Evolutionary conservation across 1,139 yeast genomes (phyloP).

Genomic region (Geotrichum restrictum): DNA sequence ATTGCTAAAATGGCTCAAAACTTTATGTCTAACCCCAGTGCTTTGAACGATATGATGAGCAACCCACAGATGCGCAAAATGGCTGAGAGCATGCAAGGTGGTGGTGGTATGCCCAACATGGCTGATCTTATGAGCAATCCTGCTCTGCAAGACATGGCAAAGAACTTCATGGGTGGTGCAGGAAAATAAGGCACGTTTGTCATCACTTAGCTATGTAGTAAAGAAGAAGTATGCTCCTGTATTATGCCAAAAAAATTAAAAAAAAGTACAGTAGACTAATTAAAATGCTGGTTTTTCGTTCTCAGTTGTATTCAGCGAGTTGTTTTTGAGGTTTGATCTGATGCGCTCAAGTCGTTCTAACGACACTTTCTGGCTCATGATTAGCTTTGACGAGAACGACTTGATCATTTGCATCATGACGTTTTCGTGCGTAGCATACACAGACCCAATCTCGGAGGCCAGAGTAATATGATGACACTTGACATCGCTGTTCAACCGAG

Average conservation of each 20-base stretch:
- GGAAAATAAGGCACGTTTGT: neutral
- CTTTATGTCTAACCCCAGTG: conserved; percentile 86
- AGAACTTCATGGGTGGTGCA: conserved; percentile 35
- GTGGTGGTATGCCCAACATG: conserved; percentile 51
- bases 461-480: conserved; percentile 37
- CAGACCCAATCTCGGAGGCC: conserved; percentile 42
- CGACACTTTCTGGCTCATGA: conserved; percentile 39
- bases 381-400: conserved; percentile 31
- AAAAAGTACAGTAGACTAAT: no score
- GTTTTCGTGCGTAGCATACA: conserved; percentile 35
- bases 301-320: neutral
- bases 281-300: conserved; percentile 1
- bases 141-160: conserved; percentile 60
- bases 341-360: conserved; percentile 36
- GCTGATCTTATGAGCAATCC: conserved; percentile 78
- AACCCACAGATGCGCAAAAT: conserved; percentile 49
- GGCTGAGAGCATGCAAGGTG: conserved; percentile 24
- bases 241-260: conserved; percentile 1
- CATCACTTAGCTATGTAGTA: neutral
- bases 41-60: conserved; percentile 70
- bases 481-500: conserved; percentile 35
- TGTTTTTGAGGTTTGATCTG: conserved; percentile 17
- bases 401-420: conserved; percentile 30
- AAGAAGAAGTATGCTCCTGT: neutral
- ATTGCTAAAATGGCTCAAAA: conserved; percentile 80